phyloP scores from a whole-genome alignment of 106 monocot species.

The Gastrodia elata region DNA sequence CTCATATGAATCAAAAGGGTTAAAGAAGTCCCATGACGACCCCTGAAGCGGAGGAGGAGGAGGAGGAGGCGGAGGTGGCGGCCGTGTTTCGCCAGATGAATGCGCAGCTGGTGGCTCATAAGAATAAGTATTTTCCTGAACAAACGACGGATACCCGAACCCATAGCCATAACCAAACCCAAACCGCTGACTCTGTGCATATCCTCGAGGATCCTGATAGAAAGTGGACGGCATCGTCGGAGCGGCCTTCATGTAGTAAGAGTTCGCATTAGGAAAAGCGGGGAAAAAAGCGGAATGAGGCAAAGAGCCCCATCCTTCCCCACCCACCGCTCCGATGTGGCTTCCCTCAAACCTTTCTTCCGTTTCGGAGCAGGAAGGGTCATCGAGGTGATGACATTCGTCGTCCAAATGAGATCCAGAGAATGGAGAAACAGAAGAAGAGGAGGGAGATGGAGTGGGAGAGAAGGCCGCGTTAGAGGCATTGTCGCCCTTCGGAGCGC shows the following conservation, averaged over 20 bases:
- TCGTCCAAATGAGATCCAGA: conserved; percentile 14
- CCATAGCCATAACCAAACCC: conserved; percentile 17
- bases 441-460: neutral
- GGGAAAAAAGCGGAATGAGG: neutral
- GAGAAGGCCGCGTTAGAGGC: neutral
- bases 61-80: conserved; percentile 35
- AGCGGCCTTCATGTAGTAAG: conserved; percentile 55
- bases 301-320: conserved; percentile 8
- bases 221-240: conserved; percentile 35
- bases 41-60: conserved; percentile 34
- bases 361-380: conserved; percentile 14
- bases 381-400: conserved; percentile 21
- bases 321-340: neutral
- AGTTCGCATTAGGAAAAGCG: conserved; percentile 16
- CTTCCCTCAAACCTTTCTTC: conserved; percentile 15
- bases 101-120: neutral
- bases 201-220: conserved; percentile 36
- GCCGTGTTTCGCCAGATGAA: conserved; percentile 5
- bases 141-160: conserved; percentile 11
- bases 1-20: conserved; percentile 59
- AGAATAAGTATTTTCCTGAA: conserved; percentile 6
- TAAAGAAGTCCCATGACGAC: conserved; percentile 73
- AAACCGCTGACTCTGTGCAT: neutral
- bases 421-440: conserved; percentile 10
- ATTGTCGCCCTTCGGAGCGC: conserved; percentile 2